phyloP scores from a whole-genome alignment of 495 filamentous ascomycete species.

The Extremus antarcticus region DNA sequence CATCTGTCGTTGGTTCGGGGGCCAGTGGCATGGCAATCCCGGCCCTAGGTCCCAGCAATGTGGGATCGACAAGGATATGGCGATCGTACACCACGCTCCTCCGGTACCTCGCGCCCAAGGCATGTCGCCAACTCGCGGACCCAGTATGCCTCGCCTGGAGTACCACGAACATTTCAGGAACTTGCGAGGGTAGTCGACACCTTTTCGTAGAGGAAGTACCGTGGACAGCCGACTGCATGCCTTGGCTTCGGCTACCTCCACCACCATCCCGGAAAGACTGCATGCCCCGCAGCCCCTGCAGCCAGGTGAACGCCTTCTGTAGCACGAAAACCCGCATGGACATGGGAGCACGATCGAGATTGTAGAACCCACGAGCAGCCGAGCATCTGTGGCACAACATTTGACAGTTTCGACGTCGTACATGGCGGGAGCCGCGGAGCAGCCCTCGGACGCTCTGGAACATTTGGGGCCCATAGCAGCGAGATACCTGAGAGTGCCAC shows the following conservation, averaged over 20 bases:
- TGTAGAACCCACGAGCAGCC: neutral
- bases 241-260: neutral
- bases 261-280: neutral
- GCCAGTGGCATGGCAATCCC: too few relatives aligned
- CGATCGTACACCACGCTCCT: neutral
- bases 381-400: neutral
- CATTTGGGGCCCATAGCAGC: neutral
- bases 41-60: neutral
- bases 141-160: too few relatives aligned
- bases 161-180: too few relatives aligned
- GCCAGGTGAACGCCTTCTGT: neutral
- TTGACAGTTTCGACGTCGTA: neutral
- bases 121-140: too few relatives aligned
- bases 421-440: neutral
- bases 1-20: too few relatives aligned
- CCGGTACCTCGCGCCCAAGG: too few relatives aligned
- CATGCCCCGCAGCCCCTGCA: neutral
- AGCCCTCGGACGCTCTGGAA: neutral
- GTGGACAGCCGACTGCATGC: neutral
- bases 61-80: neutral
- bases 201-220: too few relatives aligned
- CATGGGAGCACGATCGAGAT: neutral
- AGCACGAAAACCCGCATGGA: neutral
- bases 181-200: too few relatives aligned
- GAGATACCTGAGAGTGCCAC: too few relatives aligned